Conservation (phyloP, 441 rosid species). For the Euphorbia schlechtendalii region DNA sequence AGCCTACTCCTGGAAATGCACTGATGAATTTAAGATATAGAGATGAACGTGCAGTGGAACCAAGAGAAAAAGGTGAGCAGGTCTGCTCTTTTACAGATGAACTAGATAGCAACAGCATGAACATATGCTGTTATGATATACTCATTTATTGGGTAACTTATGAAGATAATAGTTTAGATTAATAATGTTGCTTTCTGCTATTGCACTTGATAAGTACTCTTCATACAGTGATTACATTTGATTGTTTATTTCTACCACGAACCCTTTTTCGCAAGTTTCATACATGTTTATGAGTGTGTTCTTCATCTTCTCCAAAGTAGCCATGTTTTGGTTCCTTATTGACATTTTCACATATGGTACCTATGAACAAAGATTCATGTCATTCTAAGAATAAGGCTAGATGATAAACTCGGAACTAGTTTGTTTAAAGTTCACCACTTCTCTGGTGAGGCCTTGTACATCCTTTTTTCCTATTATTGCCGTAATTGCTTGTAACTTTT, state of each 20-base stretch:
- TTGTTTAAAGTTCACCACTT: neutral
- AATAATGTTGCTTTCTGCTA: neutral
- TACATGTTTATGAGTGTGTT: neutral
- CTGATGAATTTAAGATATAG: conserved; percentile 85
- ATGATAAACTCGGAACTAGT: conserved; percentile 2
- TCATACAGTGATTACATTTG: conserved; percentile 3
- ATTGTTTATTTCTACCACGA: neutral
- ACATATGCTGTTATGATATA: neutral
- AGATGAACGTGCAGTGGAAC: conserved; percentile 59
- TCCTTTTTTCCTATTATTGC: neutral
- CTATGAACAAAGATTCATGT: neutral
- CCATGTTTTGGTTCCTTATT: neutral
- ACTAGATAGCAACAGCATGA: neutral
- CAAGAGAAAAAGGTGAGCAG: conserved; percentile 48
- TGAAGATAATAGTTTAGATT: neutral
- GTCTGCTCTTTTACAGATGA: conserved; percentile 11
- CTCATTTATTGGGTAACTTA: neutral
- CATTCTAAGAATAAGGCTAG: neutral
- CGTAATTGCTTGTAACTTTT: neutral
- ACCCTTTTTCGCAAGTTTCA: neutral
- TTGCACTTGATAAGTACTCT: conserved; percentile 9
- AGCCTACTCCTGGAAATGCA: conserved; percentile 91
- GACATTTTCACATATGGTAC: conserved; percentile 2
- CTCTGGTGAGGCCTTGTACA: neutral
- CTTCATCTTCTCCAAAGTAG: neutral